Conservation (phyloP, 208 protist species). For the Trichomonas gallinae region DNA sequence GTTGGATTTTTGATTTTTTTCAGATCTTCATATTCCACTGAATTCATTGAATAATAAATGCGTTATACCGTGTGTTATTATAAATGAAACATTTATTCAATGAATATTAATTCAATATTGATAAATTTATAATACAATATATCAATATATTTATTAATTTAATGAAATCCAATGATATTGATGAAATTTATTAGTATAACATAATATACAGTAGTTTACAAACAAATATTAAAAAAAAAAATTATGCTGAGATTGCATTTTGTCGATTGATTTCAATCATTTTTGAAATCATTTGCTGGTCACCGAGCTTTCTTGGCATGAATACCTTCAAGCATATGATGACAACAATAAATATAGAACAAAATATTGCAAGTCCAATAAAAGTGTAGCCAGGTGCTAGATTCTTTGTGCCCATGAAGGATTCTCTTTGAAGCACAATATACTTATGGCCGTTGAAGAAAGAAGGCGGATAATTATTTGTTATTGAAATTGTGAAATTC, state of each 20-base stretch:
- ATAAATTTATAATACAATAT: too few species aligned
- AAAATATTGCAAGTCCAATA: background rate
- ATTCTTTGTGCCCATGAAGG: background rate
- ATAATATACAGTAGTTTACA: background rate
- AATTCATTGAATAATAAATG: too few species aligned
- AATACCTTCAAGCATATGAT: background rate
- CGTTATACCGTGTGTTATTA: too few species aligned
- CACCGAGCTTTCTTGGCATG: background rate
- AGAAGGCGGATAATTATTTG: background rate
- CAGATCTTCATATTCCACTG: too few species aligned
- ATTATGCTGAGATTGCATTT: background rate
- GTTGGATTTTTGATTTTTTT: too few species aligned
- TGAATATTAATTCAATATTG: too few species aligned
- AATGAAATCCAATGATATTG: too few species aligned
- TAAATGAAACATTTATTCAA: too few species aligned
- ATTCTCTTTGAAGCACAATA: background rate
- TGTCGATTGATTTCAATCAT: background rate
- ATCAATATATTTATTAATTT: too few species aligned
- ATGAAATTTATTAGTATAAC: too few species aligned
- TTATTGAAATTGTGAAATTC: background rate
- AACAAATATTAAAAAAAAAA: background rate
- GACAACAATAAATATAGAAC: background rate
- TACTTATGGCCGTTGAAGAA: background rate
- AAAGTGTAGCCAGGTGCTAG: background rate
- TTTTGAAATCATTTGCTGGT: background rate